These are phyloP conservation scores for Prunus dulcis DNA, from an alignment of 306 rosid species.

Conservation along the genomic window DNA sequence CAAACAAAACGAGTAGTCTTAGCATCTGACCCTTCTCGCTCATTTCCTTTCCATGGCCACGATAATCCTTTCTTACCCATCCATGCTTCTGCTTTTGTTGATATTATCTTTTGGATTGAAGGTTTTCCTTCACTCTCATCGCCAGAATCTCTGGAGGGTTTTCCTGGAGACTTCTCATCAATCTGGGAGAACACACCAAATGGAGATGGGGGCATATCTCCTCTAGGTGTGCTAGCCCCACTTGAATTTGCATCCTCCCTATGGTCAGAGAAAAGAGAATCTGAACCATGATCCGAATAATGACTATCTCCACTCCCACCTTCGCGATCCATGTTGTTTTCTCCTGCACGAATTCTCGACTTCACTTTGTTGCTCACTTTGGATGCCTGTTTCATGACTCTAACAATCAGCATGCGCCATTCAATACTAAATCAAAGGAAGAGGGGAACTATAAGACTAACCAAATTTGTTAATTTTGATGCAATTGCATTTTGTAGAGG, in stretches of 20 bases:
- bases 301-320: conserved; percentile 68
- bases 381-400: conserved; percentile 66
- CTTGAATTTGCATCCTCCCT: conserved; percentile 92
- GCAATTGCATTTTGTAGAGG: conserved; percentile 78
- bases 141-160: conserved; percentile 49
- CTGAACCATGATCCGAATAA: conserved; percentile 64
- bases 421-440: conserved; percentile 32
- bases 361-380: conserved; percentile 90
- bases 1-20: conserved; percentile 43
- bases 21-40: conserved; percentile 58
- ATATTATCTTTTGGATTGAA: conserved; percentile 55
- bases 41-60: conserved; percentile 90
- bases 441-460: conserved; percentile 46
- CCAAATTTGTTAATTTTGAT: conserved; percentile 86
- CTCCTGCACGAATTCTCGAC: conserved; percentile 67
- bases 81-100: conserved; percentile 86
- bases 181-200: conserved; percentile 48
- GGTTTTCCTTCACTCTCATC: conserved; percentile 71
- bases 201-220: conserved; percentile 55
- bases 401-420: conserved; percentile 38
- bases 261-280: conserved; percentile 46
- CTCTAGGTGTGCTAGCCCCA: conserved; percentile 94
- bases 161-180: conserved; percentile 66
- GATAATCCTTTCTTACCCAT: conserved; percentile 75
- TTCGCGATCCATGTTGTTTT: conserved; percentile 58